phyloP scores from a whole-genome alignment of 176 grass and related monocot genomes.

The Eragrostis curvula region DNA sequence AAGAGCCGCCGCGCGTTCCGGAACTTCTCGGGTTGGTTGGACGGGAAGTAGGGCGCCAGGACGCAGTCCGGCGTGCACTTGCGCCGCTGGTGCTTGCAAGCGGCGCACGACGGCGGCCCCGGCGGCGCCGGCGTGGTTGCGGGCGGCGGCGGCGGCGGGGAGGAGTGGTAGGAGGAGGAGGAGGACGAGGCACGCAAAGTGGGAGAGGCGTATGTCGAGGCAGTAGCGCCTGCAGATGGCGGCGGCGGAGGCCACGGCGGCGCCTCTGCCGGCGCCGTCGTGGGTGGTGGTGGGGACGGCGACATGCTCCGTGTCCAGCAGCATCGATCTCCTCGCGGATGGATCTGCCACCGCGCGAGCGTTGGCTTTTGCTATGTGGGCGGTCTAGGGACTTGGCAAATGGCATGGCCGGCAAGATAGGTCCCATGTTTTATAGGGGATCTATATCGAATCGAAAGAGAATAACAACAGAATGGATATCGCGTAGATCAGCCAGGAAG shows the following conservation, averaged over 20 bases:
- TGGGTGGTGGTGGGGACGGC: neutral
- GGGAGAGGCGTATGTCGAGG: neutral
- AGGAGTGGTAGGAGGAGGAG: neutral
- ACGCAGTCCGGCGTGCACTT: constrained; percentile 45
- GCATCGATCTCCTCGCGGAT: neutral
- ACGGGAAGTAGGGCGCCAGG: constrained; percentile 50
- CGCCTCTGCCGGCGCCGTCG: neutral
- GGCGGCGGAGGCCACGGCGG: neutral
- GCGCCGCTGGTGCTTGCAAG: constrained; percentile 50
- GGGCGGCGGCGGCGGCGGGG: neutral
- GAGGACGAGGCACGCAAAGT: neutral
- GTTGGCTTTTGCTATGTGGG: neutral
- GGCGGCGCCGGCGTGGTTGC: neutral
- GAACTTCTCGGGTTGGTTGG: constrained; percentile 31
- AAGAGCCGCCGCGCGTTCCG: constrained; percentile 39
- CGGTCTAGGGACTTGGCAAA: neutral
- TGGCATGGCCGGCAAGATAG: neutral
- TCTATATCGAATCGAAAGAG: neutral
- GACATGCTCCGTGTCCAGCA: neutral
- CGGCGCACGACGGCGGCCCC: constrained; percentile 28
- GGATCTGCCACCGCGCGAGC: neutral
- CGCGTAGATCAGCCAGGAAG: no score
- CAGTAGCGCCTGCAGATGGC: neutral
- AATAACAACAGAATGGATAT: no score
- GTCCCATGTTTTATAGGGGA: neutral